Evolutionary conservation across 2,329 filamentous ascomycete species (phyloP).

Genomic region (Exophiala spinifera): DNA sequence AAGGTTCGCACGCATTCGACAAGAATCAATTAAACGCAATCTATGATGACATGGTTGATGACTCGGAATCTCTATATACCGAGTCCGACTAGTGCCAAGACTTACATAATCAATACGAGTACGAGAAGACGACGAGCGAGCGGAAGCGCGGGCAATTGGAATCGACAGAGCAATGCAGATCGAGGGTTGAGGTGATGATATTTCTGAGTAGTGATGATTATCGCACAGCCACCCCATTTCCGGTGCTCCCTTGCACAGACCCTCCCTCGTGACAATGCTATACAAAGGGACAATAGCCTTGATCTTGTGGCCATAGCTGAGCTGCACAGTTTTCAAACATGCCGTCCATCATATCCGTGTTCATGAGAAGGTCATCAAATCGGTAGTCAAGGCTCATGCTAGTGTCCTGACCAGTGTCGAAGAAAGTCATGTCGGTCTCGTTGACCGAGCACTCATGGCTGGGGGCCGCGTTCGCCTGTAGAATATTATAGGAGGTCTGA

Average conservation of each 20-base stretch:
- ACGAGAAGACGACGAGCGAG: no score
- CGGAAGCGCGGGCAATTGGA: no score
- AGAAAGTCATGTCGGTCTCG: constrained; percentile 1
- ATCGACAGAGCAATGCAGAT: no score
- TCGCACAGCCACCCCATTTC: no score
- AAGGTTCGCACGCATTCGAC: not conserved
- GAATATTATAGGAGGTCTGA: not conserved
- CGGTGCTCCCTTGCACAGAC: not conserved
- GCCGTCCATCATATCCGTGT: not conserved
- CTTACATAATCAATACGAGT: not conserved
- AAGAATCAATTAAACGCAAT: not conserved
- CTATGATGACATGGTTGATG: constrained; percentile 1
- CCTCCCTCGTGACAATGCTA: not conserved
- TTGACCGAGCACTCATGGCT: not conserved
- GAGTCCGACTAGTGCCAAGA: not conserved
- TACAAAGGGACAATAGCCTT: not conserved
- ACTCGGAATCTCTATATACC: not conserved
- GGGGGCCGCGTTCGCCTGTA: not conserved
- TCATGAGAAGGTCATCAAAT: not conserved
- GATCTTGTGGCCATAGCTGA: not conserved
- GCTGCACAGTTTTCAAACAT: not conserved
- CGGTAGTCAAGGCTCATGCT: not conserved
- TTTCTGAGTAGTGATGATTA: no score
- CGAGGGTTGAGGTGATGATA: no score
- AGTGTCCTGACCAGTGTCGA: not conserved